Base-by-base conservation (phyloP, 106 monocot species). In the Dioscorea zingiberensis region DNA sequence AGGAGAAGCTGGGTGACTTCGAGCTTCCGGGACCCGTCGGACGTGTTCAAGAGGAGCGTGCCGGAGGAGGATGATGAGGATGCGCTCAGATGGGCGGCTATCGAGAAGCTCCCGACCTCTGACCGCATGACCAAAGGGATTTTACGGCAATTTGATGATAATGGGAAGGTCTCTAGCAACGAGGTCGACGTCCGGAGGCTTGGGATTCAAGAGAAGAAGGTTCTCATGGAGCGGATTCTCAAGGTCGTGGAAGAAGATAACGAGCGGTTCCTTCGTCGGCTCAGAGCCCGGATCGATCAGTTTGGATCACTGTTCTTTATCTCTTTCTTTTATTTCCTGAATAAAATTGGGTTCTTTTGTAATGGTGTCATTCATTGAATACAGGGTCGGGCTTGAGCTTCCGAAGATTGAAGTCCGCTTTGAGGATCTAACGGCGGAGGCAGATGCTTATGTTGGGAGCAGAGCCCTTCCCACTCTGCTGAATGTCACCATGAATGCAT, bases 401-500 rank as follows among this genome's bases (percentile, higher is more conserved):
- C 93, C 93, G 1, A 84, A 79, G 74, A 78, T 89, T 19, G 89
- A 94, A 68, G 89, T 94, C 4, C 63, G 89, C 18, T 94, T 81
- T 21, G 74, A 94, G 70, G 74, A 89, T 64, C 66, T 94, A 61
- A 62, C 66, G 0, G 76, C 89, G 30, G 76, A 89, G 58, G 93
- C 74, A 0, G 79, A 94, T 55, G 63, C 77, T 0, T 32, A 79
- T 25, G 76, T 62, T 1, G 86, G 74, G 17, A 66, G 54, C 63
- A 76, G 84, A 21, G 87, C 90, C 18, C 56, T 78, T 27, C 80
- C 83, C 13, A 81, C 84, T 53, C 76, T 90, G 21, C 63, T 74
- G 47, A 86, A 83, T 69, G 49, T 74, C 38, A 55, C 75, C 1
- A 53, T 84, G 21, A 71, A 82, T 56, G 16, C 61, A 1, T 7